phyloP scores from a whole-genome alignment of 768 basidiomycete genomes.

The Agaricus subrufescens region DNA sequence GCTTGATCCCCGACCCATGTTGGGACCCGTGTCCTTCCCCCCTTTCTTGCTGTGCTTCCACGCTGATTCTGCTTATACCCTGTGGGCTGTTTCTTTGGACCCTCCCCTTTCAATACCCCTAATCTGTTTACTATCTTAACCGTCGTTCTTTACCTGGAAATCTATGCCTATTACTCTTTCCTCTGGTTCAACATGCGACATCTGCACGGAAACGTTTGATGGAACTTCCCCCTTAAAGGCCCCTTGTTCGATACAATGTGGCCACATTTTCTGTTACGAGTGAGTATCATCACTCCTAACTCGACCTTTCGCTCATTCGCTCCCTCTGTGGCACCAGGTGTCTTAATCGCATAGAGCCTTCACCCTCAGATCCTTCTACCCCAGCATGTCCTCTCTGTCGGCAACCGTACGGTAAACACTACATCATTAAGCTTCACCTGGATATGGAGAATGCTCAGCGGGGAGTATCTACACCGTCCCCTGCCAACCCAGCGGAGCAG shows the following conservation, averaged over 20 bases:
- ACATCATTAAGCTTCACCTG: slow-evolving; percentile 54
- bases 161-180: slow-evolving; percentile 59
- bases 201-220: slow-evolving; percentile 65
- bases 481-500: slow-evolving; percentile 26
- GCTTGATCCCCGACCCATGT: slow-evolving; percentile 29
- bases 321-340: slow-evolving; percentile 37
- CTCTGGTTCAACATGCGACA: slow-evolving; percentile 65
- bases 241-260: slow-evolving; percentile 65
- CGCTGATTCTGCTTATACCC: slow-evolving; percentile 16
- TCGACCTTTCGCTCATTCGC: slow-evolving; percentile 4
- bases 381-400: slow-evolving; percentile 61
- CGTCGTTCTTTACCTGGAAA: slow-evolving; percentile 26
- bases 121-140: slow-evolving; percentile 14
- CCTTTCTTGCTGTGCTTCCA: slow-evolving; percentile 13
- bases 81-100: slow-evolving; percentile 12
- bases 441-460: slow-evolving; percentile 38
- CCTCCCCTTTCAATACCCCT: slow-evolving; percentile 17
- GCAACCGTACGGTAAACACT: slow-evolving; percentile 37
- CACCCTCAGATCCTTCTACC: slow-evolving; percentile 20
- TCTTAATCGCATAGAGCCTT: slow-evolving; percentile 37
- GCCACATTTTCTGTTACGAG: slow-evolving; percentile 64
- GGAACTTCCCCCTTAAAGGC: slow-evolving; percentile 34
- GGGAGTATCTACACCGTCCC: slow-evolving; percentile 11
- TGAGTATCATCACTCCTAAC: slow-evolving; percentile 19
- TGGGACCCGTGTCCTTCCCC: slow-evolving; percentile 29